Conservation (phyloP, 208 protist genomes). For the Tritrichomonas musculus region DNA sequence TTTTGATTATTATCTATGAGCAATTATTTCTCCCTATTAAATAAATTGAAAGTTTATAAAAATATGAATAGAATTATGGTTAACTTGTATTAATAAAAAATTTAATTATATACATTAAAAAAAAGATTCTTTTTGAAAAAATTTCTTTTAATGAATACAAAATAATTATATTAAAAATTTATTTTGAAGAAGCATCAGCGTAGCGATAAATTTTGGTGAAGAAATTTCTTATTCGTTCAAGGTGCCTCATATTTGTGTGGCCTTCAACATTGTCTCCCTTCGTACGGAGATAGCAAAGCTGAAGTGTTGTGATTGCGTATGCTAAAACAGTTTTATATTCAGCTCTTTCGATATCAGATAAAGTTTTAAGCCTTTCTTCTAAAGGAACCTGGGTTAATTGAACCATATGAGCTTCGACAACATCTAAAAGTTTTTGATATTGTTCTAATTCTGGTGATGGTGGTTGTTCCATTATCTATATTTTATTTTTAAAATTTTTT, state of each 20-base stretch:
- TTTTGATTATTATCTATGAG: too few species aligned
- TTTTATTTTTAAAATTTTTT: too few species aligned
- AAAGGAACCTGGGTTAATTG: not conserved
- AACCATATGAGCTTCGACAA: not conserved
- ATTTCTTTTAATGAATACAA: too few species aligned
- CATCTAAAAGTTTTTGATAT: not conserved
- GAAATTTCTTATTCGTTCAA: not conserved
- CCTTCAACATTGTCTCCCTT: not conserved
- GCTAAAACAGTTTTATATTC: slow-evolving; percentile 14
- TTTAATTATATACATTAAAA: too few species aligned
- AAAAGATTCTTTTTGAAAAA: too few species aligned
- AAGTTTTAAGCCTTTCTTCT: not conserved
- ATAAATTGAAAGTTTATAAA: too few species aligned
- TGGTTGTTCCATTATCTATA: too few species aligned
- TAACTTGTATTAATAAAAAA: too few species aligned
- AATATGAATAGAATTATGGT: too few species aligned
- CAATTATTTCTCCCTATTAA: too few species aligned
- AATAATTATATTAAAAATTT: too few species aligned
- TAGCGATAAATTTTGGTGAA: not conserved
- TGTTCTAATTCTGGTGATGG: not conserved
- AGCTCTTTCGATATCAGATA: not conserved
- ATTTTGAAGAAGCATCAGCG: not conserved
- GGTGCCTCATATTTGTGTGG: not conserved
- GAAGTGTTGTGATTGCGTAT: not conserved
- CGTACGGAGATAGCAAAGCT: not conserved